Evolutionary conservation across 163 green algal species (phyloP).

Genomic region (Prototheca wickerhamii): DNA sequence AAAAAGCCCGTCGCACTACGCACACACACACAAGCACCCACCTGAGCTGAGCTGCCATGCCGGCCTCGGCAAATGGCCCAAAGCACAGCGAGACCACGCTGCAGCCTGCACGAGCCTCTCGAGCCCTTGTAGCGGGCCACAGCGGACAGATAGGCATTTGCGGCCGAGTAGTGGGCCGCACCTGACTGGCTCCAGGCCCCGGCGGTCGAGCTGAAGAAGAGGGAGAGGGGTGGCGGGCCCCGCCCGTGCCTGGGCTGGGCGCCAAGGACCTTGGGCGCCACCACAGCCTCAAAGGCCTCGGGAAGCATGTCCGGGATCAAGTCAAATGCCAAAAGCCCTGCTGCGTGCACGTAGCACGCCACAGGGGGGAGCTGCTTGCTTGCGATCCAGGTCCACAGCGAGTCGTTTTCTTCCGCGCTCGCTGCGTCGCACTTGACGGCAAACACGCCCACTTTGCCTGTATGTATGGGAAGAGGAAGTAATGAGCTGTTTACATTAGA

Average conservation of each 20-base stretch:
- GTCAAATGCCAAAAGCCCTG: conserved; percentile 14
- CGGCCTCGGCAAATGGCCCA: conserved; percentile 20
- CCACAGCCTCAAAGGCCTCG: not conserved
- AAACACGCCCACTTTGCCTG: too few species aligned
- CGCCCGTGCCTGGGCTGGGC: too few species aligned
- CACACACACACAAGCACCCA: not conserved
- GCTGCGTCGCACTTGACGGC: too few species aligned
- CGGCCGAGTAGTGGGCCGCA: conserved; percentile 23
- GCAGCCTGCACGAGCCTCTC: too few species aligned
- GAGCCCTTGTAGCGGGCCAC: not conserved
- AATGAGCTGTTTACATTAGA: too few species aligned
- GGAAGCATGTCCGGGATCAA: conserved; percentile 10
- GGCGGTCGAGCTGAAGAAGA: conserved; percentile 24
- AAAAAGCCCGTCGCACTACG: not conserved
- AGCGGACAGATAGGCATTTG: conserved; percentile 9
- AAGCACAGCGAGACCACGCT: conserved; percentile 1
- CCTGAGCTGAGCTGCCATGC: conserved; percentile 19
- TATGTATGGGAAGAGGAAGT: too few species aligned
- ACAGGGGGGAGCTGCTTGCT: conserved; percentile 22
- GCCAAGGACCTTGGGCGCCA: conserved; percentile 12
- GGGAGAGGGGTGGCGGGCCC: too few species aligned
- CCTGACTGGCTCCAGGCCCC: conserved; percentile 27
- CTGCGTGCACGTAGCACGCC: conserved; percentile 11
- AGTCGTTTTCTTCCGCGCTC: too few species aligned
- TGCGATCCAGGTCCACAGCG: conserved; percentile 1